These are phyloP conservation scores for Phytophthora kernoviae DNA, from an alignment of 352 stramenopile genomes.

Conservation along the genomic window DNA sequence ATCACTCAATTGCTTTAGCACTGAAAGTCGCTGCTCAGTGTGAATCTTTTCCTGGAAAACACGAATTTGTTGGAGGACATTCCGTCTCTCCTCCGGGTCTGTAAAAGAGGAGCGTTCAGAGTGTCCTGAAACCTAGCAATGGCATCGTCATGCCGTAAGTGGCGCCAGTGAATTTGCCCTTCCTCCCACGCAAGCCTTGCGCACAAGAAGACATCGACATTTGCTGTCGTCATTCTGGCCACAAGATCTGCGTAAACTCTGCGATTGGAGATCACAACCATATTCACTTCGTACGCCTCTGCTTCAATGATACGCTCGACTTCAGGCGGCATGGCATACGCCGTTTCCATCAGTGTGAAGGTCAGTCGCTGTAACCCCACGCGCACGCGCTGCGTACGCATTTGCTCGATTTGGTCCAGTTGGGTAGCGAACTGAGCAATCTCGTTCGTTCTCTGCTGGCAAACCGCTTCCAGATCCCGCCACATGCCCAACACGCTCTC, in stretches of 20 bases:
- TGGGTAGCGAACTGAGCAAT: slow-evolving; percentile 47
- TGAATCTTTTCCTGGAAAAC: slow-evolving; percentile 60
- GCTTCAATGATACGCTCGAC: slow-evolving; percentile 77
- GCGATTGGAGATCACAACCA: slow-evolving; percentile 83
- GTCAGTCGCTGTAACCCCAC: slow-evolving; percentile 50
- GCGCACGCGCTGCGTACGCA: slow-evolving; percentile 48
- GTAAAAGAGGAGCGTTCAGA: slow-evolving; percentile 63
- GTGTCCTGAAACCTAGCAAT: slow-evolving; percentile 63
- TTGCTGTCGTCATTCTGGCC: slow-evolving; percentile 61
- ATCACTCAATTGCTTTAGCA: slow-evolving; percentile 54
- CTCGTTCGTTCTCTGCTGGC: slow-evolving; percentile 43
- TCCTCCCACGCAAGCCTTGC: slow-evolving; percentile 69
- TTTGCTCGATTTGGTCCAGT: slow-evolving; percentile 61
- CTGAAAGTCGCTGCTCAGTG: slow-evolving; percentile 44
- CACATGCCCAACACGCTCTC: slow-evolving; percentile 46
- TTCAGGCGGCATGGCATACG: slow-evolving; percentile 62
- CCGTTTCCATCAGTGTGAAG: slow-evolving; percentile 63
- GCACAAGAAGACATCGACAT: slow-evolving; percentile 70
- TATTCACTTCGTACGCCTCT: slow-evolving; percentile 81
- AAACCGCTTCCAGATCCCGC: slow-evolving; percentile 45
- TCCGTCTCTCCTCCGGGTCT: slow-evolving; percentile 64
- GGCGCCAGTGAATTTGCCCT: slow-evolving; percentile 67
- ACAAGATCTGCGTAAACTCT: slow-evolving; percentile 76
- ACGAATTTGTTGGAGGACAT: slow-evolving; percentile 59
- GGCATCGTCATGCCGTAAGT: slow-evolving; percentile 76